Evolutionary conservation across 352 stramenopile genomes (phyloP), one percentile per base, ranked within the genome.

Genomic region (Peronosclerospora sorghi): DNA sequence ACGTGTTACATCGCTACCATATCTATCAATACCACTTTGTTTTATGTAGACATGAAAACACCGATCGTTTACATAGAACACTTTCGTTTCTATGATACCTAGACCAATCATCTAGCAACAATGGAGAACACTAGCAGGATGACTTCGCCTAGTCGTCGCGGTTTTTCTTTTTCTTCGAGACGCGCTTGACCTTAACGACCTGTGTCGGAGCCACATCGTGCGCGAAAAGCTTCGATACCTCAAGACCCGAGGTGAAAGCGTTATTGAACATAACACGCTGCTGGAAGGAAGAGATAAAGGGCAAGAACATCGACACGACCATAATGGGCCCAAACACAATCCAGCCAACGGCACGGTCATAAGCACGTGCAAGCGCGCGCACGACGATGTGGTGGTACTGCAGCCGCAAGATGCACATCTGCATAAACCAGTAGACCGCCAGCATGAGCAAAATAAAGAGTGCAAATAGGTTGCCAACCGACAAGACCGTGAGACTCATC

Each of bases 261-360:
- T 84, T 88, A 66, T 93, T 93, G 54, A 93, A 93, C 80, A 93
- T 93, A 42, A 93, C 74, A 41, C 80, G 77, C 60, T 93, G 77
- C 64, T 93, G 80, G 69, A 90, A 93, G 8, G 65, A 73, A 14
- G 75, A 72, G 51, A 93, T 80, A 62, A 93, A 93, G 12, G 80
- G 80, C 59, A 93, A 51, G 67, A 93, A 93, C 80, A 93, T 93
- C 32, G 77, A 68, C 28, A 93, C 67, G 48, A 92, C 74, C 68
- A 92, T 81, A 63, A 92, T 87, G 24, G 80, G 80, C 10, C 80
- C 80, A 43, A 93, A 93, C 35, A 93, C 74, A 41, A 93, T 87
- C 80, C 80, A 93, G 40, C 80, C 80, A 24, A 93, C 77, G 0
- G 66, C 69, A 41, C 77, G 75, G 48, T 93, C 80, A 45, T 68